phyloP scores from a whole-genome alignment of 2,329 filamentous ascomycete genomes.

The Aaosphaeria pasadenensis region DNA sequence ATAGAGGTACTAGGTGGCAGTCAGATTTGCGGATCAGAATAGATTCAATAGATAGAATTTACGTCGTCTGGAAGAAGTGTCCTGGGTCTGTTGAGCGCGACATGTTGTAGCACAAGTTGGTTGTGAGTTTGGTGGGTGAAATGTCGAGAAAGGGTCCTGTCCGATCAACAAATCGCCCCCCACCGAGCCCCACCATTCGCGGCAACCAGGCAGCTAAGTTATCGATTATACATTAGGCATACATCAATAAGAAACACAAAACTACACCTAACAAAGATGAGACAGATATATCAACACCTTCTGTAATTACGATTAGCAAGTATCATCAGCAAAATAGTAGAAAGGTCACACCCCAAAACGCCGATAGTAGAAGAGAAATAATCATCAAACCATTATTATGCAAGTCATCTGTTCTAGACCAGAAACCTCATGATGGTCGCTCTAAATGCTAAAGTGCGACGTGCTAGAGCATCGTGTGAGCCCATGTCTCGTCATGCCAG shows the following conservation, averaged over 20 bases:
- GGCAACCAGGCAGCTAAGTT: too few species aligned
- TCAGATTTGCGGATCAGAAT: constrained; percentile 9
- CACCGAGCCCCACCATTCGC: background rate
- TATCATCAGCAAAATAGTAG: background rate
- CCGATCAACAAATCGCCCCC: background rate
- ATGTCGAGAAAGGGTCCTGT: too few species aligned
- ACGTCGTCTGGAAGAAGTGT: constrained; percentile 94
- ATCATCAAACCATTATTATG: constrained; percentile 6
- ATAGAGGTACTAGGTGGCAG: constrained; percentile 45
- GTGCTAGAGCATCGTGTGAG: constrained; percentile 6
- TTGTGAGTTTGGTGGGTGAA: constrained; percentile 1
- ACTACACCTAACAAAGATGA: too few species aligned
- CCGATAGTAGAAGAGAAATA: constrained; percentile 3
- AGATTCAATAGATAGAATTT: constrained; percentile 34
- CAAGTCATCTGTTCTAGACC: constrained; percentile 12
- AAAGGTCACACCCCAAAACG: constrained; percentile 4
- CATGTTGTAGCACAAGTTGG: constrained; percentile 21
- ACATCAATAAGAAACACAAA: too few species aligned
- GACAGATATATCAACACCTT: background rate
- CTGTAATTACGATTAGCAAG: constrained; percentile 1
- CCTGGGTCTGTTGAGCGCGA: constrained; percentile 58
- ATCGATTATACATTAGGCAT: too few species aligned
- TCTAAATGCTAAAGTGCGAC: background rate
- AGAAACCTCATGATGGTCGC: constrained; percentile 2
- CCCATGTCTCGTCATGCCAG: constrained; percentile 6